phyloP scores from a whole-genome alignment of 345 rosid genomes.

The Fremontodendron californicum region DNA sequence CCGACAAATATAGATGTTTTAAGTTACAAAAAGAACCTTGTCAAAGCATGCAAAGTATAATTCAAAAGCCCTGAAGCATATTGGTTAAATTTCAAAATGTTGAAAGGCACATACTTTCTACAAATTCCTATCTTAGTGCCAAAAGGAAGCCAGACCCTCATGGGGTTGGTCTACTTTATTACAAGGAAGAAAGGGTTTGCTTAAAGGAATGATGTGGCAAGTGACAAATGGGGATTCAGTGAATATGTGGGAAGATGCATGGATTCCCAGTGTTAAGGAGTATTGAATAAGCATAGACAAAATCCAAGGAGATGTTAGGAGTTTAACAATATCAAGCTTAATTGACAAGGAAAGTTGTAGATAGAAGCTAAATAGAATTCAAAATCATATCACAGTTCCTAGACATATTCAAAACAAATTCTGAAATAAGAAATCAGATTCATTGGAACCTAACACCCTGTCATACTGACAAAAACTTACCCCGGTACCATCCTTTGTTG shows the following conservation, averaged over 20 bases:
- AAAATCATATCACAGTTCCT: not conserved
- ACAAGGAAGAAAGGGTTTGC: not conserved
- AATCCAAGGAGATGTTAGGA: not conserved
- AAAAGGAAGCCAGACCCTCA: not conserved
- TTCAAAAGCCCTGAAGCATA: not conserved
- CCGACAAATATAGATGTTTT: not conserved
- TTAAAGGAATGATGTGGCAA: not conserved
- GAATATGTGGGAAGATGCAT: not conserved
- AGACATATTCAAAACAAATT: not conserved
- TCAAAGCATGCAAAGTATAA: not conserved
- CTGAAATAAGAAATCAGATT: not conserved
- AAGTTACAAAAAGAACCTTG: not conserved
- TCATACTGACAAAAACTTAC: constrained; percentile 39
- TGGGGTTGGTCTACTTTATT: not conserved
- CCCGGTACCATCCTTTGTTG: constrained; percentile 94
- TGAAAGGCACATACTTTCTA: not conserved
- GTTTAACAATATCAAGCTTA: not conserved
- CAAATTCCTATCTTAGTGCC: not conserved
- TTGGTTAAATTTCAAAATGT: not conserved
- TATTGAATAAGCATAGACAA: not conserved
- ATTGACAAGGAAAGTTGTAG: not conserved
- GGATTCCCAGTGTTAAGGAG: not conserved
- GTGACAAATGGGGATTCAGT: not conserved
- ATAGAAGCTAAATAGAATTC: not conserved
- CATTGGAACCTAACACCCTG: not conserved